These are phyloP conservation scores for Clavaria fumosa DNA, from an alignment of 768 basidiomycete genomes.

Conservation along the genomic window DNA sequence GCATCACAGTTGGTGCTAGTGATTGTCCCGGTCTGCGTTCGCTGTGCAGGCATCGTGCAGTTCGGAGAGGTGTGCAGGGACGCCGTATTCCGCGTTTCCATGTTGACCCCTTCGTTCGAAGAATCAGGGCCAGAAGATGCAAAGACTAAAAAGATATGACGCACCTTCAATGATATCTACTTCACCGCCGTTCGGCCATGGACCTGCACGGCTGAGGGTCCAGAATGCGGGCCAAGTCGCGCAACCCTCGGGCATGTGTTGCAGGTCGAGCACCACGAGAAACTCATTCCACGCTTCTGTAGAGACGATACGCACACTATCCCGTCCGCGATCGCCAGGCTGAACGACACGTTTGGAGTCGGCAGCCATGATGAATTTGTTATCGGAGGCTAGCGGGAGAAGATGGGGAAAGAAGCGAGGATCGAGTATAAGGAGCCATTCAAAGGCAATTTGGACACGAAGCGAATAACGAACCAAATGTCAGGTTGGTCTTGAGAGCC, in stretches of 20 bases:
- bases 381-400: slow-evolving; percentile 18
- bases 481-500: slow-evolving; percentile 27
- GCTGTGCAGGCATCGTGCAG: slow-evolving; percentile 29
- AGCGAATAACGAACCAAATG: slow-evolving; percentile 23
- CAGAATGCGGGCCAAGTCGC: slow-evolving; percentile 35
- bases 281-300: slow-evolving; percentile 26
- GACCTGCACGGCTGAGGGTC: slow-evolving; percentile 30
- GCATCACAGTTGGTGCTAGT: slow-evolving; percentile 30
- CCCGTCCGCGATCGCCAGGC: slow-evolving; percentile 29
- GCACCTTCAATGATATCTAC: slow-evolving; percentile 77
- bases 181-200: slow-evolving; percentile 53
- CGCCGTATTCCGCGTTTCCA: slow-evolving; percentile 27
- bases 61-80: slow-evolving; percentile 38
- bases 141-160: background rate
- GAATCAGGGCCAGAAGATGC: background rate
- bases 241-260: slow-evolving; percentile 62
- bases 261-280: slow-evolving; percentile 48
- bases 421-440: too few relatives aligned
- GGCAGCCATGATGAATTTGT: slow-evolving; percentile 42
- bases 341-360: slow-evolving; percentile 27
- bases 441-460: background rate
- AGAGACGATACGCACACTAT: slow-evolving; percentile 37
- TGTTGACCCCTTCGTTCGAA: slow-evolving; percentile 31
- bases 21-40: slow-evolving; percentile 33
- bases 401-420: too few relatives aligned